These are phyloP conservation scores for Blastocystis sp. DNA, from an alignment of 352 stramenopile genomes.

Conservation along the genomic window DNA sequence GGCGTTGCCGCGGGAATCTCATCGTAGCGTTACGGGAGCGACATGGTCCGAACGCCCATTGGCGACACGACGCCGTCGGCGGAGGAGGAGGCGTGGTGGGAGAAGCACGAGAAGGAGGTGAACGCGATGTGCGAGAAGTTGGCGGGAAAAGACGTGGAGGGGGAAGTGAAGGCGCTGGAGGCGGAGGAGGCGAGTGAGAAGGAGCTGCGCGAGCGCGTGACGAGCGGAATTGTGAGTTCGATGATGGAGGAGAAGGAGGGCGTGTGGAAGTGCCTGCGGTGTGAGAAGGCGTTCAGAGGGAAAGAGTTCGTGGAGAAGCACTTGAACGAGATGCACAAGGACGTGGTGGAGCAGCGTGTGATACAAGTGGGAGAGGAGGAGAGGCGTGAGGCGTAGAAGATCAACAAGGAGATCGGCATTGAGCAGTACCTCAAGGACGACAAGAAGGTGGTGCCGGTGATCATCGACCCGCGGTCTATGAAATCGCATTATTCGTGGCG, in stretches of 20 bases:
- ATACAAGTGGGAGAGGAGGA: not conserved
- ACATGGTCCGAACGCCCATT: conserved; percentile 11
- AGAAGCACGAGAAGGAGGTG: not conserved
- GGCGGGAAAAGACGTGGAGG: not conserved
- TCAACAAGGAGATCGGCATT: conserved; percentile 10
- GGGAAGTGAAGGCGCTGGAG: not conserved
- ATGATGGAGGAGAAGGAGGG: conserved; percentile 8
- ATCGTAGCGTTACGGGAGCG: conserved; percentile 2
- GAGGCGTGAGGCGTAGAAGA: conserved; percentile 25
- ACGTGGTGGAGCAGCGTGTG: conserved; percentile 1
- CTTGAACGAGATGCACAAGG: conserved; percentile 23
- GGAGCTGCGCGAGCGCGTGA: conserved; percentile 3
- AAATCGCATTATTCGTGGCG: conserved; percentile 25
- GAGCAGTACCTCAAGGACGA: conserved; percentile 33
- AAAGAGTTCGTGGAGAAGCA: conserved; percentile 53
- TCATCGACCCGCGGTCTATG: conserved; percentile 21
- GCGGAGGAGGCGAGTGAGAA: not conserved
- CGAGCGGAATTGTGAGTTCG: not conserved
- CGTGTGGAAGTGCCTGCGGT: conserved; percentile 5
- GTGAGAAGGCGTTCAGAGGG: conserved; percentile 27
- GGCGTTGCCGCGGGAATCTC: not conserved
- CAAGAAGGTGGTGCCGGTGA: conserved; percentile 33
- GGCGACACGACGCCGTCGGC: not conserved
- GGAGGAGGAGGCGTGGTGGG: not conserved
- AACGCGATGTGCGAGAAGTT: not conserved